Base-by-base conservation (phyloP, 2,329 filamentous ascomycete species). In the Cryphonectria carpinicola region DNA sequence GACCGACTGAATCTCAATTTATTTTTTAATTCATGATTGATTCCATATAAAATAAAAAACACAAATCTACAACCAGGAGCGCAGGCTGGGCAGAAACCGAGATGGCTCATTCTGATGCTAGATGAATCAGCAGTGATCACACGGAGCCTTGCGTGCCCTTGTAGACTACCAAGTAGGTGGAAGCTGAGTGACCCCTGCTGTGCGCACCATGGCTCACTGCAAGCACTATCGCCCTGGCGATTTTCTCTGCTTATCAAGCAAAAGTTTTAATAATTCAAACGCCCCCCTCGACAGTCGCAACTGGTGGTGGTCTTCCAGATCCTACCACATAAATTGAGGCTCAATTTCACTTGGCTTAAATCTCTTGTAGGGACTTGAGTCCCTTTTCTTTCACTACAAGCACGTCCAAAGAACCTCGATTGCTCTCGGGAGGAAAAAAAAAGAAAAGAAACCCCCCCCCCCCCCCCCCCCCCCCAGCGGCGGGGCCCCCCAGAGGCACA, bases 221-320 rank as follows among this genome's bases (percentile, higher is more conserved):
- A 37, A 25, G 25, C 32, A 46, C 37, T 56, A 62, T 68, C 46
- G 71, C 71, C 71, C 71, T 69, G 69, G 66, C 61, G 68, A 64
- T 65, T 65, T n/a, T 54, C 37, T 35, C 56, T 68, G 71, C 69
- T 71, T 72, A 71, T 66, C 69, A 72, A 72, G 71, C 71, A 71
- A 72, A 72, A 72, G 66, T 70, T 72, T 72, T 72, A 70, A 69
- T 70, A 72, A 67, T 72, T 69, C 56, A 54, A 54, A 64, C 43
- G 19, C 19, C 41, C 19, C 41, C 28, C 28, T 56, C 56, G 13
- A 37, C 52, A 46, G 32, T 56, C 17, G 43, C 63, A 69, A 41
- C 43, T 37, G 14, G 6, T 37, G 14, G 6, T 25, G 41, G 52
- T 43, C 41, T n/a, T 28, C 22, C 10, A 61, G 1, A 22, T 19